A percentile compares a stretch with the other conserved stretches of the same genome.
Evolutionary conservation across 176 grass and related monocot species (phyloP).

Genomic region (Hsuehochloa calcarea): DNA sequence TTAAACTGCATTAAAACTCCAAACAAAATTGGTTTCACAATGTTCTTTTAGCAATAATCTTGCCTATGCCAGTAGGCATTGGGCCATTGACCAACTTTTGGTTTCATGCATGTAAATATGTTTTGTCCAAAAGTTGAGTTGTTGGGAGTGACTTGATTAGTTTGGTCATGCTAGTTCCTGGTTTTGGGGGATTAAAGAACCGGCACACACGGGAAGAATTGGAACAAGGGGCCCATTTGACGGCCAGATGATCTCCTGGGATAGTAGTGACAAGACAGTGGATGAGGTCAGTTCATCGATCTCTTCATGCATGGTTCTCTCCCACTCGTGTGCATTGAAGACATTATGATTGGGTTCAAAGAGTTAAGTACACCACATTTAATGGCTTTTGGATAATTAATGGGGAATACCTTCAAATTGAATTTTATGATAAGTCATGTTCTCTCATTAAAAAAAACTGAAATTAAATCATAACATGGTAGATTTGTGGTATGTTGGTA

Average conservation of each 20-base stretch:
- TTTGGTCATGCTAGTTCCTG: slow-evolving; percentile 22
- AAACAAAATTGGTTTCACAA: not conserved
- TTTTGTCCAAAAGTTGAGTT: slow-evolving; percentile 26
- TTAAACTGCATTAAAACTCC: not conserved
- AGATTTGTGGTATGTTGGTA: not conserved
- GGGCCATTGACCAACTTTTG: slow-evolving; percentile 1
- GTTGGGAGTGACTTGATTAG: slow-evolving; percentile 9
- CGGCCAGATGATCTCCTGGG: slow-evolving; percentile 11
- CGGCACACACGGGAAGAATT: not conserved
- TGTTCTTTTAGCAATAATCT: not conserved
- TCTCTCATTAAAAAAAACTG: not conserved
- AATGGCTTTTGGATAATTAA: not conserved
- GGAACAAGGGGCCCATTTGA: slow-evolving; percentile 7
- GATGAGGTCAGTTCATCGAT: not conserved
- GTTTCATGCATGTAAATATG: not conserved
- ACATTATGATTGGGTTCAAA: not conserved
- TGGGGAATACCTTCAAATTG: not conserved
- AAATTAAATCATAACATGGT: not conserved
- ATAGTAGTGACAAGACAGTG: not conserved
- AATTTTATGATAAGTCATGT: not conserved
- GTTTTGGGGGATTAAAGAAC: slow-evolving; percentile 31
- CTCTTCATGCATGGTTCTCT: not conserved
- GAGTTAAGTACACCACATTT: not conserved
- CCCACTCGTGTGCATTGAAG: slow-evolving; percentile 30
- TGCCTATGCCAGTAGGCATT: not conserved